A percentile compares a stretch with the other conserved stretches of the same genome.
phyloP scores from a whole-genome alignment of 768 basidiomycete species.

The Pleurotus eryngii region DNA sequence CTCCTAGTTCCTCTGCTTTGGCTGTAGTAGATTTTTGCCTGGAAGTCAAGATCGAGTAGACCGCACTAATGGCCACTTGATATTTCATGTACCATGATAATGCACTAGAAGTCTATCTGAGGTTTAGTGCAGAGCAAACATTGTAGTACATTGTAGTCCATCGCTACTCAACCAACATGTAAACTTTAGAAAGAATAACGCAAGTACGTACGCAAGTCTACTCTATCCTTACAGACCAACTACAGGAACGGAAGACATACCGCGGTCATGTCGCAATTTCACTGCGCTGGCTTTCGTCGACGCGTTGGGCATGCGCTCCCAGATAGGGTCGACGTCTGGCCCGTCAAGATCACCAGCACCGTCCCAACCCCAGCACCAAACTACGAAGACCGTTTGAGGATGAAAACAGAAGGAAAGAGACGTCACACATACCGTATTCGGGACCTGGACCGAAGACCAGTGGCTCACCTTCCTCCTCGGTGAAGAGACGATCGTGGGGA shows the following conservation, averaged over 20 bases:
- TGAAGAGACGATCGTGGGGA: conserved; percentile 93
- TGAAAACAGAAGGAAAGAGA: neutral
- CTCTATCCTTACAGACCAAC: conserved; percentile 2
- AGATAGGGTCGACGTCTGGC: conserved; percentile 96
- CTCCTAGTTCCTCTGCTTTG: too few relatives aligned
- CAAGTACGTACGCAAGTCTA: neutral
- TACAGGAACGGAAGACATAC: conserved; percentile 17
- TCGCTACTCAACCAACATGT: too few relatives aligned
- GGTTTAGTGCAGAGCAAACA: too few relatives aligned
- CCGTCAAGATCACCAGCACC: conserved; percentile 97
- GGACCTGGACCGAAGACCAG: conserved; percentile 81
- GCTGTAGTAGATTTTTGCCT: too few relatives aligned
- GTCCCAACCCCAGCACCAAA: conserved; percentile 99
- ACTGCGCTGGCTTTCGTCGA: conserved; percentile 59
- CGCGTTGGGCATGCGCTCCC: conserved; percentile 80
- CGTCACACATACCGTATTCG: conserved; percentile 65
- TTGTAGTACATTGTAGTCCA: too few relatives aligned
- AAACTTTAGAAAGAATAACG: too few relatives aligned
- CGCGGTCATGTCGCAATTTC: conserved; percentile 66
- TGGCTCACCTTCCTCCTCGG: conserved; percentile 77
- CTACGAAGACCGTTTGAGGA: conserved; percentile 34
- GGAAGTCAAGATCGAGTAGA: too few relatives aligned
- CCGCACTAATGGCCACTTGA: too few relatives aligned
- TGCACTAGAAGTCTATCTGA: too few relatives aligned
- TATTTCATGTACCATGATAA: too few relatives aligned